phyloP scores from a whole-genome alignment of 2,329 filamentous ascomycete genomes.

The Albifimbria verrucaria region DNA sequence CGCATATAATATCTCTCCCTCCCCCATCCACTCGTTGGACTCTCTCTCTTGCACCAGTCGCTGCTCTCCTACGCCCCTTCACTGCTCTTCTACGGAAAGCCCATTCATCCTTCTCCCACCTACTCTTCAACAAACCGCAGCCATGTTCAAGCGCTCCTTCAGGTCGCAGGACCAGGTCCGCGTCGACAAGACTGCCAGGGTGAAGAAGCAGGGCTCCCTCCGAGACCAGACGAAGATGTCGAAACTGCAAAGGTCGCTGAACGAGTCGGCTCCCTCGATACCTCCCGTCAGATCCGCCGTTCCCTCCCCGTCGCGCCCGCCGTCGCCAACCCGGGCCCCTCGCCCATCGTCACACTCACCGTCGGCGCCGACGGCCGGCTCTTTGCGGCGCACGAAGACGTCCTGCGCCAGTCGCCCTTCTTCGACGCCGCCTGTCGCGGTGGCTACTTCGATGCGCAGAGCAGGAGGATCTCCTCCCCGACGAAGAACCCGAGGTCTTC shows the following conservation, averaged over 20 bases:
- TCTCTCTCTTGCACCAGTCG: neutral
- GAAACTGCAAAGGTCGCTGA: conserved; percentile 83
- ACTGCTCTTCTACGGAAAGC: conserved; percentile 6
- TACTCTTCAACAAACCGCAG: conserved; percentile 26
- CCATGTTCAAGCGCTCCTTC: conserved; percentile 94
- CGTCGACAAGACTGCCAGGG: conserved; percentile 82
- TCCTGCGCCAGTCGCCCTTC: conserved; percentile 81
- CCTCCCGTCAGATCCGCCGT: conserved; percentile 12
- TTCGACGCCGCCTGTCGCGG: conserved; percentile 71
- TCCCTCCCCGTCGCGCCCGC: conserved; percentile 6
- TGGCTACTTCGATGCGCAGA: conserved; percentile 71
- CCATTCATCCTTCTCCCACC: conserved; percentile 10
- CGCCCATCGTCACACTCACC: conserved; percentile 81
- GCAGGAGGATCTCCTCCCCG: conserved; percentile 71
- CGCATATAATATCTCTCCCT: too few relatives aligned
- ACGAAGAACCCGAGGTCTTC: conserved; percentile 87
- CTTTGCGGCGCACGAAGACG: conserved; percentile 93
- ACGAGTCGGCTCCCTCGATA: conserved; percentile 44
- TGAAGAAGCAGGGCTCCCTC: conserved; percentile 57
- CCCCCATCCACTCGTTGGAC: neutral
- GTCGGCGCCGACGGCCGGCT: conserved; percentile 82
- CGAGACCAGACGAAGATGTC: conserved; percentile 76
- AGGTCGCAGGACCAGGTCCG: conserved; percentile 68
- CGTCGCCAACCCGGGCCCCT: conserved; percentile 34
- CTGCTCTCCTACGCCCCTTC: neutral